Evolutionary conservation across 148 eudicot genomes (phyloP).

Genomic region (Cornus kousa): DNA sequence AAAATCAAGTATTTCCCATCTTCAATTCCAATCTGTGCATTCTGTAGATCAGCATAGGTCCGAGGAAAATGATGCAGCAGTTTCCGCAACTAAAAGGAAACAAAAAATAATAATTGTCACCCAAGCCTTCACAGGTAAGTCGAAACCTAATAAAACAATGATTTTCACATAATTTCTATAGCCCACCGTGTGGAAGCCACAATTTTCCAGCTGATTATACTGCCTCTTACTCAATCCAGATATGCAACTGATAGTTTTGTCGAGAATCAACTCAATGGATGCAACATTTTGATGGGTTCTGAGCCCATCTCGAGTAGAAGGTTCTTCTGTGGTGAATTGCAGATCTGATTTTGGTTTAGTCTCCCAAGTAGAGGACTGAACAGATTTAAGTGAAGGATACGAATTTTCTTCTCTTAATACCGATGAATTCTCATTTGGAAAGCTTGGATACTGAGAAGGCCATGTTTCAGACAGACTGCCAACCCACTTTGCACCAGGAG

Average conservation of each 20-base stretch:
- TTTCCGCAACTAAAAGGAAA: constrained; percentile 69
- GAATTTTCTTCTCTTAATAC: constrained; percentile 30
- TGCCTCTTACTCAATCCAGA: constrained; percentile 63
- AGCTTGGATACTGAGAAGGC: constrained; percentile 29
- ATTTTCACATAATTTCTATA: constrained; percentile 7
- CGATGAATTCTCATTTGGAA: constrained; percentile 22
- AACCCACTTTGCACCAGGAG: constrained; percentile 38
- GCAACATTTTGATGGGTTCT: constrained; percentile 22
- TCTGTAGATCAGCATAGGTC: constrained; percentile 90
- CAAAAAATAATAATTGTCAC: constrained; percentile 19
- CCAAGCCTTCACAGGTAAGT: constrained; percentile 3
- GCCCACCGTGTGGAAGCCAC: constrained; percentile 81
- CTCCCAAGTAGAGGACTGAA: constrained; percentile 29
- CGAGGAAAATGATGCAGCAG: constrained; percentile 95
- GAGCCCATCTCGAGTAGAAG: constrained; percentile 26
- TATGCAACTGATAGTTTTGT: constrained; percentile 57
- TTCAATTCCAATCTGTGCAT: constrained; percentile 70
- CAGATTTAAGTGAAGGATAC: constrained; percentile 16
- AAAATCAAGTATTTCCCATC: constrained; percentile 94
- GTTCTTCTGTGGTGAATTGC: constrained; percentile 24
- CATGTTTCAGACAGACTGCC: constrained; percentile 37
- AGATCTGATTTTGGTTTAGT: constrained; percentile 25
- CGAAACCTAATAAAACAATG: background rate
- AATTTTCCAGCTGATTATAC: constrained; percentile 59
- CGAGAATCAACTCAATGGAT: constrained; percentile 50